phyloP scores from a whole-genome alignment of 1,139 yeast species.

The Diutina mesorugosa region DNA sequence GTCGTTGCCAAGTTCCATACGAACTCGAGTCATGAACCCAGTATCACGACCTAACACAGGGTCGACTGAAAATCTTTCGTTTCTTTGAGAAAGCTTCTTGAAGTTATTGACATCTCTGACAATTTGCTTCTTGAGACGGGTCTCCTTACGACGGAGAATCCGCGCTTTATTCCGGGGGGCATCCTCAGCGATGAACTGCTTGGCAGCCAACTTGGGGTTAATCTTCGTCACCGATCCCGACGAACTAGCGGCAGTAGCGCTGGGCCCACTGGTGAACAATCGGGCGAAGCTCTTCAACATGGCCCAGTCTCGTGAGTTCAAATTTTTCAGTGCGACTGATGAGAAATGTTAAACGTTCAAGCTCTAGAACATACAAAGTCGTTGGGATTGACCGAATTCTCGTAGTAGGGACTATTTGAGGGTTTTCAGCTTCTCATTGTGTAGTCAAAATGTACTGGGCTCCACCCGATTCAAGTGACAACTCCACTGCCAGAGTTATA shows the following conservation, averaged over 20 bases:
- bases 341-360: not conserved
- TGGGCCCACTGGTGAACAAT: not conserved
- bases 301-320: not conserved
- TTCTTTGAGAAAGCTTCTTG: conserved; percentile 19
- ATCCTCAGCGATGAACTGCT: conserved; percentile 9
- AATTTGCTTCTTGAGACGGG: conserved; percentile 29
- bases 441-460: too few species aligned
- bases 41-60: conserved; percentile 73
- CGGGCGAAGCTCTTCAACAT: not conserved
- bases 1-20: conserved; percentile 41
- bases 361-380: too few species aligned
- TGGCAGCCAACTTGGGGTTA: conserved; percentile 3
- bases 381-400: too few species aligned
- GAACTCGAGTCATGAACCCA: conserved; percentile 58
- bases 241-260: not conserved
- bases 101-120: conserved; percentile 33
- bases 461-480: too few species aligned
- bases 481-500: too few species aligned
- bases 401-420: too few species aligned
- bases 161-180: conserved; percentile 20
- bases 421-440: too few species aligned
- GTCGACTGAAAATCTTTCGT: conserved; percentile 30
- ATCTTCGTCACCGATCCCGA: not conserved
- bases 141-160: conserved; percentile 27
- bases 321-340: not conserved